Evolutionary conservation across 805 yeast genomes (phyloP), one percentile per base, ranked within the genome.

Genomic region (Schwanniomyces sp.): DNA sequence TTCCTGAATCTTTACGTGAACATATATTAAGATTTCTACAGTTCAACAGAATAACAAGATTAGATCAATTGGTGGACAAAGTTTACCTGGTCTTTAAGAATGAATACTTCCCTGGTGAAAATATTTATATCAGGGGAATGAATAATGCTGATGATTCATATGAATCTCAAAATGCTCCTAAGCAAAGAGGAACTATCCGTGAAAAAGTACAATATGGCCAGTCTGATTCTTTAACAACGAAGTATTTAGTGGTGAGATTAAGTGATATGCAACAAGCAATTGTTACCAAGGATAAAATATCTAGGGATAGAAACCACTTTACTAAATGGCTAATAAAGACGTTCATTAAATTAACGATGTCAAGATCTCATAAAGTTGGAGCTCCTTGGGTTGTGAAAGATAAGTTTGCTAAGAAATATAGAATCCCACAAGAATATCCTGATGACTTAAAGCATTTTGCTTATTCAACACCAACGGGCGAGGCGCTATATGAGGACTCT

Each of bases 301-400:
- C 86, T 29, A 77, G 99, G 53, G 97, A 92, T 61, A 77, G 97
- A 50, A 85, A 86, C 51, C 78, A 86, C 45, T 91, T 91, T 70
- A 91, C 97, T 8, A 94, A 92, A 65, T 86, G 91, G 81, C 78
- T 87, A 45, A 86, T 94, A 32, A 87, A 91, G 63, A 85, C 96
- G n/a, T 85, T 94, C 62, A 77, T 91, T 62, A 88, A 91, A 66
- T 77, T 88, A 62, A 79, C 89, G 40, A 78, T 89, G 62, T 76
- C 86, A 7, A 81, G 96, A 47, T 88, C 91, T 1, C 78, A 85
- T 46, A 88, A 87, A 75, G 75, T 85, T 38, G 97, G 98, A 3
- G 92, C 97, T 2, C 98, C 98, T 2, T 94, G 98, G 98, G 83
- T 92, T 17, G 94, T 94, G 12, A 87, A 85, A 61, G 82, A 81